These are phyloP conservation scores for Heterobasidion annosum DNA, from an alignment of 1,284 basidiomycete species.

Conservation along the genomic window DNA sequence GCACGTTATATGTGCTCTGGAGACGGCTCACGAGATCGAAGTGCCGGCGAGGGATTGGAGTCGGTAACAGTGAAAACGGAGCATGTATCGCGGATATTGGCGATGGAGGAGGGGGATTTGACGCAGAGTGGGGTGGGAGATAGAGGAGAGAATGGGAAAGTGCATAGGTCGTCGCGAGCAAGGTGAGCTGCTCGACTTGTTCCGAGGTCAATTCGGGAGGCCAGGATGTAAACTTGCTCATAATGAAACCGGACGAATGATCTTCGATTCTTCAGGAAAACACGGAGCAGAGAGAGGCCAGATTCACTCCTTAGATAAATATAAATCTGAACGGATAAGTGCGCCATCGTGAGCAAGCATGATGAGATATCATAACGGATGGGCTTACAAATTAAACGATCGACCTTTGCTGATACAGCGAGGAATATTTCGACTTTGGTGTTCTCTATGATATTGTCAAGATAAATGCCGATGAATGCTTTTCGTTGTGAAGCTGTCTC, in stretches of 20 bases:
- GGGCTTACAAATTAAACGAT: too few relatives aligned
- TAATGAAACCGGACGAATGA: neutral
- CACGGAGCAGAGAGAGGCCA: too few relatives aligned
- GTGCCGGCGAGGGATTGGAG: slow-evolving; percentile 73
- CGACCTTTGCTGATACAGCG: too few relatives aligned
- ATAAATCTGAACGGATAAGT: too few relatives aligned
- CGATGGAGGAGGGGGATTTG: slow-evolving; percentile 30
- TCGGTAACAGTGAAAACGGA: slow-evolving; percentile 81
- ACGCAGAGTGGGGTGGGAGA: slow-evolving; percentile 44
- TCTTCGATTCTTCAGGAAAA: too few relatives aligned
- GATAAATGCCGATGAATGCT: too few relatives aligned
- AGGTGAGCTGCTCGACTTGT: slow-evolving; percentile 51
- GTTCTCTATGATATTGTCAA: too few relatives aligned
- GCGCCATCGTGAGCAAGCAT: too few relatives aligned
- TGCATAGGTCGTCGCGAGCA: slow-evolving; percentile 75
- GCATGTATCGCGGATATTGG: slow-evolving; percentile 80
- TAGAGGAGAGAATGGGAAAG: slow-evolving; percentile 82
- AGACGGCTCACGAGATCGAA: slow-evolving; percentile 64
- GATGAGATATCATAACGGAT: too few relatives aligned
- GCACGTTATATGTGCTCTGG: slow-evolving; percentile 75
- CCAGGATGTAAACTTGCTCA: slow-evolving; percentile 35
- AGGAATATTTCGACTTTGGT: too few relatives aligned
- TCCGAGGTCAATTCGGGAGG: slow-evolving; percentile 58
- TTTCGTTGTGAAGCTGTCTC: too few relatives aligned
- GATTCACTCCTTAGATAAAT: too few relatives aligned